A percentile compares a stretch with the other conserved stretches of the same genome.
Evolutionary conservation across 208 protist species (phyloP).

Genomic region (Tritrichomonas musculus): DNA sequence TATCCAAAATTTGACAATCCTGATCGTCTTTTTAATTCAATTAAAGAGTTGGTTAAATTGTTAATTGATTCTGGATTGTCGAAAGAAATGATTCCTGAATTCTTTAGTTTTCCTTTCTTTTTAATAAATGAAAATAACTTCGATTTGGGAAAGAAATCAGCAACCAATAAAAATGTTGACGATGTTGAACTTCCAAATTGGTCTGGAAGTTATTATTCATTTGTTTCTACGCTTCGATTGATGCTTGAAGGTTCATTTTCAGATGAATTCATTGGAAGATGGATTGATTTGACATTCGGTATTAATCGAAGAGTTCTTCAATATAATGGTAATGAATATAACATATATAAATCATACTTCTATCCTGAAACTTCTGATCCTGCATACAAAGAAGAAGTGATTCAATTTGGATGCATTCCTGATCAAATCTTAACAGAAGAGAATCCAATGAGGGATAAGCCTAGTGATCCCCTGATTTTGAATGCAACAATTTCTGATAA

Average conservation of each 20-base stretch:
- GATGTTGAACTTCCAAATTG: constrained; percentile 51
- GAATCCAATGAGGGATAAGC: no score
- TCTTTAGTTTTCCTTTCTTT: neutral
- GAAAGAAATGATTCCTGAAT: constrained; percentile 16
- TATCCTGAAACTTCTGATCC: neutral
- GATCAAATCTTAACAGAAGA: no score
- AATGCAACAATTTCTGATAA: no score
- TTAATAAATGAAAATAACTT: neutral
- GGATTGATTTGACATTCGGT: constrained; percentile 96
- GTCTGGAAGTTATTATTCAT: constrained; percentile 39
- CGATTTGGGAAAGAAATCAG: neutral
- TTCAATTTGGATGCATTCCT: no score
- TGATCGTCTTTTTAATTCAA: neutral
- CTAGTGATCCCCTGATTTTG: no score
- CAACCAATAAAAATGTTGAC: neutral
- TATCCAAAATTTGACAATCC: neutral
- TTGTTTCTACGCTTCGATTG: constrained; percentile 41
- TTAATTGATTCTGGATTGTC: no score
- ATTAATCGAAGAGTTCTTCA: neutral
- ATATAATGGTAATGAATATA: no score
- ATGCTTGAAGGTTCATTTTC: constrained; percentile 61
- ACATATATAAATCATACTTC: neutral
- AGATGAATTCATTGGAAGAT: constrained; percentile 72
- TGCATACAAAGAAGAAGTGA: neutral
- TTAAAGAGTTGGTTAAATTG: neutral